Conservation (phyloP, 192 early-diverging fungal genomes). For the Pilaira anomala region DNA sequence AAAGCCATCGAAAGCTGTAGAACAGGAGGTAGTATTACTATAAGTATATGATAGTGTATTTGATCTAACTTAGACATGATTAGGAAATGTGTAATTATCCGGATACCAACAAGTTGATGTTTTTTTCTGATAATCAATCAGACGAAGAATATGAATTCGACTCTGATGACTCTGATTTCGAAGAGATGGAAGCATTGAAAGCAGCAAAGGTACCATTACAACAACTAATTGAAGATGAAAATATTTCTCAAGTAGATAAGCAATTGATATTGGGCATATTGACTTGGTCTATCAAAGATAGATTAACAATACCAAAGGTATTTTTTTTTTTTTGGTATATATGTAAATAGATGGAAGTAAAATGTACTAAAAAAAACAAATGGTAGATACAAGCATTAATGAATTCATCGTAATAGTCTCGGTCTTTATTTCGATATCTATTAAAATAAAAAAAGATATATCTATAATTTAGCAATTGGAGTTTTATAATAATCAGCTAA, state of each 20-base stretch:
- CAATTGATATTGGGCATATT: background rate
- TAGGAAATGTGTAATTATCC: constrained; percentile 19
- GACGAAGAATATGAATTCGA: background rate
- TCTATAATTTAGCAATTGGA: constrained; percentile 9
- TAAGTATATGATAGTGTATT: background rate
- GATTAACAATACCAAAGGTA: constrained; percentile 3
- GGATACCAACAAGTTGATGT: constrained; percentile 14
- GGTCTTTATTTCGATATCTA: too few relatives aligned
- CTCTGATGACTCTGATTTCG: background rate
- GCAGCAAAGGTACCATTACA: background rate
- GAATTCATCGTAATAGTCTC: too few relatives aligned
- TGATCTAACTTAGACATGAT: too few relatives aligned
- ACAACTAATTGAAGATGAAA: background rate
- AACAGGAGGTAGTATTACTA: constrained; percentile 4
- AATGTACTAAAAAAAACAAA: too few relatives aligned
- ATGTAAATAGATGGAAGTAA: too few relatives aligned
- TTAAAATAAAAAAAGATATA: background rate
- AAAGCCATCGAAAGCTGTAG: background rate
- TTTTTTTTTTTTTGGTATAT: too few relatives aligned
- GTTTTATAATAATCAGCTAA: constrained; percentile 11
- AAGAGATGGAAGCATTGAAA: background rate
- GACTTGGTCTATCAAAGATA: constrained; percentile 9
- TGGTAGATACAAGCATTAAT: too few relatives aligned
- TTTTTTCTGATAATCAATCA: background rate
- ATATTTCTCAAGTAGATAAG: background rate